Evolutionary conservation across 305 asterid genomes (phyloP), one percentile per base, ranked within the genome.

Genomic region (Fraxinus nigra): DNA sequence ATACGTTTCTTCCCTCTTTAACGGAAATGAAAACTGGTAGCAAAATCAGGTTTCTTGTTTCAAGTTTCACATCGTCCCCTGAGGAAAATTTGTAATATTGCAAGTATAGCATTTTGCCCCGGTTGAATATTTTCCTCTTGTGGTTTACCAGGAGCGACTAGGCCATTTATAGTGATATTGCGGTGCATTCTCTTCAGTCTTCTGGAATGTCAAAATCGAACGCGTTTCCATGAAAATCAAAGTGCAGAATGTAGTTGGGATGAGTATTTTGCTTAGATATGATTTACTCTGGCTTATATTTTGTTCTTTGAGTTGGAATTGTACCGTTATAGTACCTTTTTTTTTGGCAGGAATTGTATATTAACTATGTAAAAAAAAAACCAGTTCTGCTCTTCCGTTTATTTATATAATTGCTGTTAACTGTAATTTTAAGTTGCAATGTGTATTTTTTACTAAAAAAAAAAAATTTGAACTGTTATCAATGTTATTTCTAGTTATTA

Each of bases 121-220:
- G 63, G 67, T 69, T 83, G 83, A 80, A 56, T 16, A 59, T 16
- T 74, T 20, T 33, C 28, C 43, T 38, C 20, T n/a, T 20, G 48
- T 78, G 26, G 76, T 38, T 82, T 65, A 48, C 59, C 86, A 89
- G 92, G 92, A 85, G 65, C 90, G 82, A 59, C 75, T 89, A 28
- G 90, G 89, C 72, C 86, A 77, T 22, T 59, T 82, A 34, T 87
- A 87, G 82, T 46, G 79, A 59, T 38, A 22, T 33, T 9, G 30
- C 32, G 26, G 61, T 75, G 33, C 82, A 34, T 14, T 43, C 43
- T 13, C 34, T 43, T 63, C 78, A 65, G 77, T 77, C 3, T 43
- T 14, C 59, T 48, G 59, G 67, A 59, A 34, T 72, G 59, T 24
- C 37, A 80, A 65, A 63, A 38, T 48, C 69, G 75, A 20, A 79